These are phyloP conservation scores for Carex scoparia DNA, from an alignment of 176 grass and related monocot species.

Conservation along the genomic window DNA sequence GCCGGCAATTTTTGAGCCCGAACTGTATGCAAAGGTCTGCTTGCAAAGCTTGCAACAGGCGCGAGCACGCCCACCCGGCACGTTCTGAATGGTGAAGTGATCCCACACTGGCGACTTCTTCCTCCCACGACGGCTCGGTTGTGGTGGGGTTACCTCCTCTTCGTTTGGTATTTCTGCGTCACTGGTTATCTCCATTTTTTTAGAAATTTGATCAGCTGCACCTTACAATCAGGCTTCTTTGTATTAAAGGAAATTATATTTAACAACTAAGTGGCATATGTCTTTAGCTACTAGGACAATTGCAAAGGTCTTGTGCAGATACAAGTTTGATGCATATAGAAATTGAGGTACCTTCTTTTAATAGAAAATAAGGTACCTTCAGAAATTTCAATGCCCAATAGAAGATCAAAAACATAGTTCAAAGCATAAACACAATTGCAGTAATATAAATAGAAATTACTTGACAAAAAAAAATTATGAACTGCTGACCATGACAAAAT, in stretches of 20 bases:
- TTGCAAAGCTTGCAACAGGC: constrained; percentile 92
- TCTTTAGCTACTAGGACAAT: not conserved
- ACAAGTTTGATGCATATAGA: not conserved
- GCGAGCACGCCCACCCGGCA: constrained; percentile 41
- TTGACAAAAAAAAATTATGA: not conserved
- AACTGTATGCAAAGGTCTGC: constrained; percentile 84
- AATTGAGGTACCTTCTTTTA: not conserved
- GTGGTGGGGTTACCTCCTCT: constrained; percentile 34
- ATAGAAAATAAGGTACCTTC: not conserved
- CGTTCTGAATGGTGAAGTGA: constrained; percentile 69
- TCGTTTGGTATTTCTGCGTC: constrained; percentile 12
- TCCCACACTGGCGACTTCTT: constrained; percentile 85
- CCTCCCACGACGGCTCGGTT: constrained; percentile 43
- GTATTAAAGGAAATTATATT: constrained; percentile 16
- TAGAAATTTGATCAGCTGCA: constrained; percentile 35
- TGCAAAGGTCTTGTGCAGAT: not conserved
- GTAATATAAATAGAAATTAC: not conserved
- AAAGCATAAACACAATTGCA: not conserved
- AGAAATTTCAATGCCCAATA: not conserved
- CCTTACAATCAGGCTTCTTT: constrained; percentile 27
- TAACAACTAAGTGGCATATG: not conserved
- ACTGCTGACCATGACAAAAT: not conserved
- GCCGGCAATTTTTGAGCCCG: constrained; percentile 75
- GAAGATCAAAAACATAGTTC: not conserved
- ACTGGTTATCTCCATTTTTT: constrained; percentile 28